These are phyloP conservation scores for Bipolaris oryzae DNA, from an alignment of 2,329 filamentous ascomycete species.

Conservation along the genomic window DNA sequence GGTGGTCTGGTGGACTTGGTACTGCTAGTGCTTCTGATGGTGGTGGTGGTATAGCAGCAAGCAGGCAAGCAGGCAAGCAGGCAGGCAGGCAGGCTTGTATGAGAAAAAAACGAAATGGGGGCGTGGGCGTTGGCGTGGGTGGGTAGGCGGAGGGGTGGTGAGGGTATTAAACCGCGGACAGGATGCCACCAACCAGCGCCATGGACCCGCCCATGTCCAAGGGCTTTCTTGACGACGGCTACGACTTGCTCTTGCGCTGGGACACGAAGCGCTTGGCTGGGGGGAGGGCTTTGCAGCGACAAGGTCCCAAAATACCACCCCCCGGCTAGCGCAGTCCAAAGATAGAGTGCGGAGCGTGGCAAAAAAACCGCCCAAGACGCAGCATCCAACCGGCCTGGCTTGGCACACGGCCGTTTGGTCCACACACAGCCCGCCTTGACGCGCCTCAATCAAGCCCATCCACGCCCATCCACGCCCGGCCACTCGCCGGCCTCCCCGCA, in stretches of 20 bases:
- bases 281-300: neutral
- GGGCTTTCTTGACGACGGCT: too few species aligned
- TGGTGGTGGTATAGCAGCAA: neutral
- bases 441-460: constrained; percentile 5
- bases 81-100: neutral
- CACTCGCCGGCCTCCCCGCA: neutral
- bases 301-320: constrained; percentile 15
- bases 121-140: neutral
- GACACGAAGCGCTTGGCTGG: constrained; percentile 18
- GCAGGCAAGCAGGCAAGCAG: too few species aligned
- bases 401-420: neutral
- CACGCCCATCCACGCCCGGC: too few species aligned
- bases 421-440: constrained; percentile 8
- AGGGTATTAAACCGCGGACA: constrained; percentile 6
- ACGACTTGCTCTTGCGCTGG: neutral
- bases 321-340: constrained; percentile 9
- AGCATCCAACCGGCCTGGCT: neutral
- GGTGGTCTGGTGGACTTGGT: too few species aligned
- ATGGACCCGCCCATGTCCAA: constrained; percentile 1
- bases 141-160: constrained; percentile 5
- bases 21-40: too few species aligned
- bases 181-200: constrained; percentile 2
- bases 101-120: neutral
- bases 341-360: constrained; percentile 15
- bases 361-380: neutral